These are phyloP conservation scores for Phytomonas francai DNA, from an alignment of 208 protist genomes.

Conservation along the genomic window DNA sequence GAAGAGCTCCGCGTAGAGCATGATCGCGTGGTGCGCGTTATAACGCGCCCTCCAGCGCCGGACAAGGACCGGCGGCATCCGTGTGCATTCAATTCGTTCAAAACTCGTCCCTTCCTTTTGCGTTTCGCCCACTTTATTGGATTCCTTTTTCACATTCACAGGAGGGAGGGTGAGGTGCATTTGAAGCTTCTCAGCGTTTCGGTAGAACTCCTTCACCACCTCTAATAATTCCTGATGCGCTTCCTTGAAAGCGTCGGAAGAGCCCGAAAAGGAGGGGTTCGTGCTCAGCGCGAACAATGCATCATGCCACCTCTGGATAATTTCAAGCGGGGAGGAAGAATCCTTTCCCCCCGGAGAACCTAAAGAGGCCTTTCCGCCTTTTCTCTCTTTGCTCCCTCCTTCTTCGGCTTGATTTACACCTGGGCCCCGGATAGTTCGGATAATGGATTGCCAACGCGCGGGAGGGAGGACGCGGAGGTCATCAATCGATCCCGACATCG, in stretches of 20 bases:
- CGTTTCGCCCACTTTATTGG: too few species aligned
- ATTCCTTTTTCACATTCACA: too few species aligned
- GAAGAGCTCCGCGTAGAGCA: not conserved
- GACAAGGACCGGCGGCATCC: not conserved
- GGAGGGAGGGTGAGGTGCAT: not conserved
- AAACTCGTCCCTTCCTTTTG: too few species aligned
- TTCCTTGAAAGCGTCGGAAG: slow-evolving; percentile 5
- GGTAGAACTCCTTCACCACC: slow-evolving; percentile 18
- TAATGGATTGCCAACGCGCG: not conserved
- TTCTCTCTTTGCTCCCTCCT: too few species aligned
- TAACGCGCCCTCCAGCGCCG: not conserved
- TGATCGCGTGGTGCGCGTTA: not conserved
- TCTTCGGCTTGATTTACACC: slow-evolving; percentile 8
- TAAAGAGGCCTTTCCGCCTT: too few species aligned
- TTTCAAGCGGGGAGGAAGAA: not conserved
- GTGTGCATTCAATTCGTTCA: too few species aligned
- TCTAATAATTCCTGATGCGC: slow-evolving; percentile 17
- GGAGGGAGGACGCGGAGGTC: not conserved
- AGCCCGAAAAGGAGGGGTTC: slow-evolving; percentile 13
- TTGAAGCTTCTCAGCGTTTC: slow-evolving; percentile 4
- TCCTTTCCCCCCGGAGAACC: too few species aligned
- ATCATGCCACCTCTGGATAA: slow-evolving; percentile 40
- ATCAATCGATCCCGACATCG: not conserved
- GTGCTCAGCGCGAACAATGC: slow-evolving; percentile 31
- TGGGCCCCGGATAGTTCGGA: not conserved